phyloP scores from a whole-genome alignment of 2,329 filamentous ascomycete species.

The Pseudocercospora eumusae region DNA sequence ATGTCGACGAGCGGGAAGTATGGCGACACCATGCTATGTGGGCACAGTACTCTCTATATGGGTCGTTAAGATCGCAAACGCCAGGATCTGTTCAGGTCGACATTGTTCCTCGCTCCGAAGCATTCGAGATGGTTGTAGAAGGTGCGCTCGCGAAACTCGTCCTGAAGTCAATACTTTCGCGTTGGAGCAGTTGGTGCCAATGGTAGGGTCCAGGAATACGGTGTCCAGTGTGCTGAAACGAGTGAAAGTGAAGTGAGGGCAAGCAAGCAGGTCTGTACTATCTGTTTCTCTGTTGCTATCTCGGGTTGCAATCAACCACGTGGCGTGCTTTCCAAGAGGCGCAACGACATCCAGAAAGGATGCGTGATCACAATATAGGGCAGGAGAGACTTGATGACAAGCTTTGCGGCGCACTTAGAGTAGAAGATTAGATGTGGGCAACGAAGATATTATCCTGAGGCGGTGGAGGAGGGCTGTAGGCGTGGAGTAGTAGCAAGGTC shows the following conservation, averaged over 20 bases:
- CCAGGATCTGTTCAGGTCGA: not conserved
- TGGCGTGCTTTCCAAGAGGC: not conserved
- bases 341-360: not conserved
- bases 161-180: not conserved
- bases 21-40: slow-evolving; percentile 19
- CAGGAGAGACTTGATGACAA: not conserved
- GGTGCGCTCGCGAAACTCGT: not conserved
- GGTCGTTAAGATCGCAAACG: too few species aligned
- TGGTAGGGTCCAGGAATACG: not conserved
- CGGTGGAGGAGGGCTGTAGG: not conserved
- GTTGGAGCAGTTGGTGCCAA: not conserved
- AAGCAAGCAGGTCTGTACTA: not conserved
- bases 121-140: not conserved
- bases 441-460: not conserved
- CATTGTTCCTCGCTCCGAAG: not conserved
- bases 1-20: slow-evolving; percentile 29
- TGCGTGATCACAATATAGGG: not conserved
- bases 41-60: not conserved
- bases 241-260: not conserved
- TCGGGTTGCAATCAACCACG: not conserved
- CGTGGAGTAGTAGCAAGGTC: slow-evolving; percentile 4
- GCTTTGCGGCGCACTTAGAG: not conserved
- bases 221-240: not conserved
- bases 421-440: not conserved
- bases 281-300: not conserved